Conservation (phyloP, 176 grass and related monocot species). For the Oryza meyeriana region DNA sequence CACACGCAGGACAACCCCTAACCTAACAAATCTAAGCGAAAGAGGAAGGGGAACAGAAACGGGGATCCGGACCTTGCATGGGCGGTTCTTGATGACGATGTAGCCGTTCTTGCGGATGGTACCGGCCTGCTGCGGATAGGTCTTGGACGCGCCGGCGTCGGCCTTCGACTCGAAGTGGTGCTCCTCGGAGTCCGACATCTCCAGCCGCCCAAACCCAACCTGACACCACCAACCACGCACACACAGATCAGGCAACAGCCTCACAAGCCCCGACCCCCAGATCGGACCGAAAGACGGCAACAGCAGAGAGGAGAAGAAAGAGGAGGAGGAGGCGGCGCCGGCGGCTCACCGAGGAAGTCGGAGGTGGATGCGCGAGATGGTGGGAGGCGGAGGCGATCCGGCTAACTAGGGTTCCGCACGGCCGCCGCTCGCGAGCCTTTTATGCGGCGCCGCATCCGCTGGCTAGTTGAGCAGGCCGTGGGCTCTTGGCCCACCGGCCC, state of each 20-base stretch:
- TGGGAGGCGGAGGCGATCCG: neutral
- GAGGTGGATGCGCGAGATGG: neutral
- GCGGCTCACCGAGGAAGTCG: conserved; percentile 33
- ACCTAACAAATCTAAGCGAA: neutral
- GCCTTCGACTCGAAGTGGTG: conserved; percentile 77
- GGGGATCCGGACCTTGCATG: conserved; percentile 56
- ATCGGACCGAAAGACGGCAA: neutral
- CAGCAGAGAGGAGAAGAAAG: neutral
- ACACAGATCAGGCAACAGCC: neutral
- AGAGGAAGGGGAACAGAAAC: neutral
- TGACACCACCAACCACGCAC: neutral
- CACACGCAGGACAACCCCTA: neutral
- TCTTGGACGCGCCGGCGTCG: conserved; percentile 73
- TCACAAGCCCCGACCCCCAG: neutral
- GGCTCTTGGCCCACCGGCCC: neutral
- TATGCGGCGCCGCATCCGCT: neutral
- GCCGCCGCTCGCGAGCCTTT: neutral
- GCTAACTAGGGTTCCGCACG: conserved; percentile 35
- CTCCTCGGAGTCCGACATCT: conserved; percentile 73
- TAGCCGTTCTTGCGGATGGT: conserved; percentile 65
- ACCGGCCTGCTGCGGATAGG: conserved; percentile 64
- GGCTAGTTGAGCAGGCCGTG: neutral
- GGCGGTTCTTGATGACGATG: conserved; percentile 63
- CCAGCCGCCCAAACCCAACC: neutral
- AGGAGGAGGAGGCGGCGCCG: neutral